Evolutionary conservation across 148 eudicot species (phyloP).

Genomic region (Fagopyrum esculentum): DNA sequence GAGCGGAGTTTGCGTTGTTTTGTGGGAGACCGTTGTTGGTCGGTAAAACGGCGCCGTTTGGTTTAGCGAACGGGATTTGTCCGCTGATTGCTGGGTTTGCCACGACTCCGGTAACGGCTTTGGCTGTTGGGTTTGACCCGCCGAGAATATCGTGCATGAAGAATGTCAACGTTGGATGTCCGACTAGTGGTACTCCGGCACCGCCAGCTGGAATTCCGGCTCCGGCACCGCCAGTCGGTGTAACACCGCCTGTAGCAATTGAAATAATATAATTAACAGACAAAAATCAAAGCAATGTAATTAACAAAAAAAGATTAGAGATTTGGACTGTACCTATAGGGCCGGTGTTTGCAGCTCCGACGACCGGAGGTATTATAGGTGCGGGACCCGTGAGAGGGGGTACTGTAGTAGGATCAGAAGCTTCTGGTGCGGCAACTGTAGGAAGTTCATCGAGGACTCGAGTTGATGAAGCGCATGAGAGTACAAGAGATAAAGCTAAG

Average conservation of each 20-base stretch:
- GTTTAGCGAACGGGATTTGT: constrained; percentile 90
- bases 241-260: background rate
- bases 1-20: constrained; percentile 44
- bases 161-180: constrained; percentile 39
- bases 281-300: too few relatives aligned
- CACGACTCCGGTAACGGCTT: constrained; percentile 82
- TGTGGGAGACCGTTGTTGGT: constrained; percentile 49
- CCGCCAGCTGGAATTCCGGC: constrained; percentile 8
- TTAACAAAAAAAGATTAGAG: too few relatives aligned
- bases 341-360: too few relatives aligned
- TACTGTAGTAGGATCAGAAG: constrained; percentile 11
- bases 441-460: constrained; percentile 41
- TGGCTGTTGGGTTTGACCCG: constrained; percentile 76
- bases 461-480: constrained; percentile 33
- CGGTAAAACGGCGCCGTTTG: constrained; percentile 70
- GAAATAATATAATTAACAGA: background rate
- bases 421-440: constrained; percentile 20
- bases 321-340: too few relatives aligned
- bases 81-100: constrained; percentile 70
- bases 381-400: background rate
- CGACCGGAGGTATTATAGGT: too few relatives aligned
- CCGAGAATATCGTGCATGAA: constrained; percentile 97
- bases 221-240: constrained; percentile 16
- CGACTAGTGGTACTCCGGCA: constrained; percentile 10
- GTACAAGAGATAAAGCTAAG: constrained; percentile 27